These are phyloP conservation scores for Salvia hispanica DNA, from an alignment of 257 asterid species.

Conservation along the genomic window DNA sequence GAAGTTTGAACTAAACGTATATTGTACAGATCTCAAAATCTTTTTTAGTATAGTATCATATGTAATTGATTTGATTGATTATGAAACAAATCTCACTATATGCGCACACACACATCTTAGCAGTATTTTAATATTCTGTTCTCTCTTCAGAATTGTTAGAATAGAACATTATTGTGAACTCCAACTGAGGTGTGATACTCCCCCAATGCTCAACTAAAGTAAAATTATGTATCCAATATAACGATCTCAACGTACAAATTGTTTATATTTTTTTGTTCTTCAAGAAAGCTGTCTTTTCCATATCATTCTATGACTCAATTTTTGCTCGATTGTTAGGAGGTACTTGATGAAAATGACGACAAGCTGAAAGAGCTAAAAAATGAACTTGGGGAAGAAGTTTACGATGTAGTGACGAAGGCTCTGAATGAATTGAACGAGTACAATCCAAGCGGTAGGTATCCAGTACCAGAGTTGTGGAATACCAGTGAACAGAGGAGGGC, in stretches of 20 bases:
- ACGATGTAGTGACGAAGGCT: constrained; percentile 41
- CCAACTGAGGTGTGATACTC: neutral
- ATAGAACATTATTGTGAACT: neutral
- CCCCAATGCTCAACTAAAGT: neutral
- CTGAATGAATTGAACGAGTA: constrained; percentile 53
- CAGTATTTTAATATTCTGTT: neutral
- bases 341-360: constrained; percentile 52
- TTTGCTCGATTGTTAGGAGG: constrained; percentile 39
- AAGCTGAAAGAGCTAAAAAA: constrained; percentile 46
- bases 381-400: constrained; percentile 47
- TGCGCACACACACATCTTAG: neutral
- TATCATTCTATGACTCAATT: neutral
- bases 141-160: neutral
- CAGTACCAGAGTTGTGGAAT: constrained; percentile 60
- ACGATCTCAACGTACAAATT: neutral
- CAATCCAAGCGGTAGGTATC: constrained; percentile 70
- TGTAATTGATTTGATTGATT: constrained; percentile 1
- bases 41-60: neutral
- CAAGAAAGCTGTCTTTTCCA: neutral
- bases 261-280: neutral
- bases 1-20: neutral
- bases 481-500: constrained; percentile 40
- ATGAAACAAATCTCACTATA: constrained; percentile 2
- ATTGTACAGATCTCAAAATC: neutral
- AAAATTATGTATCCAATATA: neutral